Base-by-base conservation (phyloP, 1,139 yeast species). In the Magnusiomyces ingens region DNA sequence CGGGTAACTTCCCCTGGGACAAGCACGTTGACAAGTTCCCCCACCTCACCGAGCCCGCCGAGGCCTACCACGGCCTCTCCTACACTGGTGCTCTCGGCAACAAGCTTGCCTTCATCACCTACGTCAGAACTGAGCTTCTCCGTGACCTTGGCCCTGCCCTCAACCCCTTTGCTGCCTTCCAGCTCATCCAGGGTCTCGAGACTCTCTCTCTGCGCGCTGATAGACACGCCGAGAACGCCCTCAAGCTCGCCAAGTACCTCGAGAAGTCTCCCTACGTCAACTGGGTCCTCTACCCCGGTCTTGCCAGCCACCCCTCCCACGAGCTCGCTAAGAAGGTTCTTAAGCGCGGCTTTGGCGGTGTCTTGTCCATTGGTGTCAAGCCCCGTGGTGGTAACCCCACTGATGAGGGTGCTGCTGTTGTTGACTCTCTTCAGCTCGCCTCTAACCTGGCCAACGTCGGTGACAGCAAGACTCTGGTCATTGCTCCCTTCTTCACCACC, bases 391-490 rank as follows among this genome's bases (percentile, higher is more conserved):
- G 71, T 43, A 71, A 73, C 55, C 70, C 71, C 46, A 69, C 67
- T 21, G 81, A 80, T 62, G 80, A 90, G 48, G 89, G 95, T 62
- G 91, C 91, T 50, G 78, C 75, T 63, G 87, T 90, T 58, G 96
- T 88, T 57, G 96, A 90, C 70, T 73, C 72, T 60, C 80, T 93
- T 70, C 79, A 88, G 71, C 73, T 93, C 55, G 95, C 95, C 55
- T 84, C 95, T 40, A 88, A 90, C 75, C 80, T 93, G 69, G 98
- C 99, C 55, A 93, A 93, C 66, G 97, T 93, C 56, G 98, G 99
- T 68, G 99, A 93, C 68, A 82, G 91, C 52, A 93, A 91, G 76
- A 88, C 98, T 46, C 79, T 93, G 68, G 95, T 91, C 55, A 91
- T 93, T 71, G 91, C 96, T 57, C 99, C 98, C 60, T 90, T 84